Conservation (phyloP, 805 yeast genomes). For the Ogataea paradorogensis region DNA sequence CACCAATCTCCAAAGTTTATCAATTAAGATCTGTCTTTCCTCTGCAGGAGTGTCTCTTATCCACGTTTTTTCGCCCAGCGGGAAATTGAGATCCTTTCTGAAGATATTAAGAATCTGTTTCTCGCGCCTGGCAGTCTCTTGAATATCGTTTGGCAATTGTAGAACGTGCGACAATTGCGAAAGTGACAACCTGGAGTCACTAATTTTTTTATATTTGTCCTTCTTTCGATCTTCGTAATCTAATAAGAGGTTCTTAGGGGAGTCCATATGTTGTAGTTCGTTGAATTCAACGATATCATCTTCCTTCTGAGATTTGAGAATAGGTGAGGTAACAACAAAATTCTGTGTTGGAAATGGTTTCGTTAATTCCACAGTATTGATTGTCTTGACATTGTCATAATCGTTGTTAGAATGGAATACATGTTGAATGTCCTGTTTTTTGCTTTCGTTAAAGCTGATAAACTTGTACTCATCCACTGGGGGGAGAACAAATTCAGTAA, state of each 20-base stretch:
- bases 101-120: conserved; percentile 50
- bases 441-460: conserved; percentile 3
- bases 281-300: conserved; percentile 1
- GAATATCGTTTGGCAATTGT: conserved; percentile 43
- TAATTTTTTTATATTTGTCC: conserved; percentile 25
- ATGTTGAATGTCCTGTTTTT: conserved; percentile 3
- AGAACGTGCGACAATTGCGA: conserved; percentile 53
- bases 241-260: conserved; percentile 6
- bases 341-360: conserved; percentile 15
- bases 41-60: conserved; percentile 66
- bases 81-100: conserved; percentile 59
- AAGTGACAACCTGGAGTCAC: conserved; percentile 56
- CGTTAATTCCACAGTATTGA: conserved; percentile 23
- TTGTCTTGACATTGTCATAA: conserved; percentile 20
- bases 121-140: conserved; percentile 57
- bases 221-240: conserved; percentile 10
- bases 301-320: conserved; percentile 20
- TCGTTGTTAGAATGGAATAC: conserved; percentile 8
- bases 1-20: conserved; percentile 47
- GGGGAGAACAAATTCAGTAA: conserved; percentile 16
- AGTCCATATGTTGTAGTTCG: conserved; percentile 2
- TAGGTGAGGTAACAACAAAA: conserved; percentile 12
- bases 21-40: conserved; percentile 48
- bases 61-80: conserved; percentile 80
- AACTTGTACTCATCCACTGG: conserved; percentile 13